Evolutionary conservation across 75 land plant species (phyloP), one percentile per base, ranked within the genome.

Genomic region (Selaginella moellendorffii): DNA sequence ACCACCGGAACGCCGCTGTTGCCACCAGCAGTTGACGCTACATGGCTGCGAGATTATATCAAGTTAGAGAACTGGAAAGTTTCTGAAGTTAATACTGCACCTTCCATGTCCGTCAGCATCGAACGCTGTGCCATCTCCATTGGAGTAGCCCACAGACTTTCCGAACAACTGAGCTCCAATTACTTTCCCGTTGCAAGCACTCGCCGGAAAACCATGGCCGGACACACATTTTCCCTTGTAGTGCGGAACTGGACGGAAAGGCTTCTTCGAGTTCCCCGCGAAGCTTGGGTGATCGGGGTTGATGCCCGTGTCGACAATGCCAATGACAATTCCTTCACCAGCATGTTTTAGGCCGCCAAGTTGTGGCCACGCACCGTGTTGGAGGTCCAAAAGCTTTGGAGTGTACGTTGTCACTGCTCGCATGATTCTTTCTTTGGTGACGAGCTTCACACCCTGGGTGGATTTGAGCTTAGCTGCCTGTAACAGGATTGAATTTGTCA

Each of bases 291-390:
- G 76, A 21, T 24, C 23, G 19, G 76, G 76, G 23, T 68, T 29
- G 26, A 74, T 74, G 24, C 76, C 71, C 23, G 76, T 74, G 28
- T 74, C 76, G 14, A 74, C 53, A 42, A 74, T 63, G 21, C 76
- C 76, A 21, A 85, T 82, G 1, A 85, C 88, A 25, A 85, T 70
- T 5, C 80, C 80, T 54, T 85, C 73, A 0, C 88, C 85, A 0
- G 88, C 70, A 52, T 10, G 25, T 2, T 28, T 27, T 29, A 29
- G 36, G 18, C 70, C 70, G 8, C 70, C 70, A 22, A 9, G n/a
- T 23, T 26, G 27, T 24, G 70, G 14, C 70, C 70, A 68, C 12
- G 61, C n/a, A 0, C 70, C 70, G 24, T 58, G 24, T 52, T 46
- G 51, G 18, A 46, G 18, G 14, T 10, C 18, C 18, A 18, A 18